Base-by-base conservation (phyloP, 164 flowering plant species). In the Kingdonia uniflora region DNA sequence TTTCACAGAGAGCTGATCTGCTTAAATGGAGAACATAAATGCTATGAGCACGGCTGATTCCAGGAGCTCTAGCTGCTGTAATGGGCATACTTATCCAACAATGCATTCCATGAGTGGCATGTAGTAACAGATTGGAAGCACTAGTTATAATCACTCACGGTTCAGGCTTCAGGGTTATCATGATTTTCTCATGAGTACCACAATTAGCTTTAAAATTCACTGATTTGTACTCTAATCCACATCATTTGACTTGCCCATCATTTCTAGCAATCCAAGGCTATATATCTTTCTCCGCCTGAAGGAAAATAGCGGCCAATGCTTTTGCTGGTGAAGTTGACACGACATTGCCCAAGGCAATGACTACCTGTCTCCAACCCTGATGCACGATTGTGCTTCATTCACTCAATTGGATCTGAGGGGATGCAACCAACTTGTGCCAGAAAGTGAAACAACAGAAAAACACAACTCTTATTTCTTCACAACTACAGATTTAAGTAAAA, bases 291-390 rank as follows among this genome's bases (percentile, higher is more conserved):
- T 91, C 96, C 54, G 98, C 98, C 98, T 91, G 95, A 71, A 91
- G 92, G 58, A 91, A 86, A 58, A 87, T 78, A 41, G 95, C 98
- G 15, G 96, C 68, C 23, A 92, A 84, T 62, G 96, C 98, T 71
- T 91, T 87, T 51, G 82, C 59, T 43, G 96, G 98, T 49, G 80
- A 77, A 57, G 96, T 80, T 41, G 87, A 78, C 20, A 87, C 97
- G 23, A 87, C 95, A 71, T 85, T 80, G 81, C 96, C 83, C 46
- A 91, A 64, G n/a, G 96, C 97, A 71, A 83, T 96, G 46, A 85
- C 87, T 81, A 91, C 98, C 95, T 91, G 98, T 52, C 98, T 71
- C 98, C 98, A 91, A 58, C 98, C 98, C 67, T 87, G 98, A 56
- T 87, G 98, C n/a, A 96, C 96, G 59, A 96, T 87, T 48, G 98